Percentiles rank a stretch among this genome's conserved stretches.
These are phyloP conservation scores for Pyrenopolyporus hunteri DNA, from an alignment of 495 filamentous ascomycete genomes.

Conservation along the genomic window DNA sequence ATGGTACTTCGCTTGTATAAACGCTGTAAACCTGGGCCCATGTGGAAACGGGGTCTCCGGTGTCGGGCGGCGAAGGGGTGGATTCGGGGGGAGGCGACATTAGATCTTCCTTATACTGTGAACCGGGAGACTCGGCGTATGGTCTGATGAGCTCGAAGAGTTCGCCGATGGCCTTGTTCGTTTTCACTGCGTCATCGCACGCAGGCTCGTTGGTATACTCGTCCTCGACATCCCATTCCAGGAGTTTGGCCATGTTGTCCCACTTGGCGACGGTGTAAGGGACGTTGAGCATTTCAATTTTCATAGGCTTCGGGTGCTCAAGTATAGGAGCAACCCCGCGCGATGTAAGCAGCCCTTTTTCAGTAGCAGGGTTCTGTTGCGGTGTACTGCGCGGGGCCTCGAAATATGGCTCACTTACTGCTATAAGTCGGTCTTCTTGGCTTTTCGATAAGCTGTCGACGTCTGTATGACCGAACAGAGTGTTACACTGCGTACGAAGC, in stretches of 20 bases:
- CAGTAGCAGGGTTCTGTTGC: neutral
- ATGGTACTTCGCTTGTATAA: no score
- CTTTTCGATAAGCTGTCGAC: neutral
- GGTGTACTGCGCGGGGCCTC: conserved; percentile 1
- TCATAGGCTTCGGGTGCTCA: neutral
- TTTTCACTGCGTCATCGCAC: conserved; percentile 3
- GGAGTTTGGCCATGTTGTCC: conserved; percentile 5
- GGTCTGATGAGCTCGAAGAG: neutral
- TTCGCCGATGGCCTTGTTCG: neutral
- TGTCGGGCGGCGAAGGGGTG: neutral
- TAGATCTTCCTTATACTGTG: neutral
- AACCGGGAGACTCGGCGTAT: neutral
- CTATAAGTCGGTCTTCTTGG: neutral
- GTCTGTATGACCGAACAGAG: conserved; percentile 5
- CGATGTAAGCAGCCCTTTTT: neutral
- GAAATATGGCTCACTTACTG: conserved; percentile 7
- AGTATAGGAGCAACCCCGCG: neutral
- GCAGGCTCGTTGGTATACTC: conserved; percentile 1
- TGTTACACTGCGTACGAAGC: neutral
- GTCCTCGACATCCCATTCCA: neutral
- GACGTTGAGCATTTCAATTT: conserved; percentile 10
- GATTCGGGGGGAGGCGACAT: neutral
- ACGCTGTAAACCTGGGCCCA: no score
- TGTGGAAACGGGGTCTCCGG: no score
- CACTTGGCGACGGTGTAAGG: neutral